Evolutionary conservation across 2,329 filamentous ascomycete genomes (phyloP), one percentile per base, ranked within the genome.

Genomic region (Cyclaneusma minus): DNA sequence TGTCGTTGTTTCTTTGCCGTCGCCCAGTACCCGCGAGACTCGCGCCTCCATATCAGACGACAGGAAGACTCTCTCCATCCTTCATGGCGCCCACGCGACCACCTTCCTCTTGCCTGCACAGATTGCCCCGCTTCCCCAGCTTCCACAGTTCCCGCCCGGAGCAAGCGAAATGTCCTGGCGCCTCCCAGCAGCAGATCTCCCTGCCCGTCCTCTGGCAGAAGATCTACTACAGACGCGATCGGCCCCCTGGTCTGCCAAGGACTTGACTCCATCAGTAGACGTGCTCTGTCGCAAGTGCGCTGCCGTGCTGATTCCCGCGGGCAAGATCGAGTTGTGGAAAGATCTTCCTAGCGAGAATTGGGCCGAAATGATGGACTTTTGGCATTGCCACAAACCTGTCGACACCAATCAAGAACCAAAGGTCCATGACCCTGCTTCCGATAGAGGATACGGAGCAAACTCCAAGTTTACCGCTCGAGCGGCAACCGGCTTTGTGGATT

Each of bases 291-390:
- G 18, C 30, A 44, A 10, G 43, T 77, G 39, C 29, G 37, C 15
- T 62, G 61, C 40, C 50, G 58, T 31, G 28, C 37, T 35, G 62
- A 59, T 47, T 26, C 35, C 22, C 31, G 44, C 10, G 3, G 52
- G 47, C 6, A 38, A 27, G 3, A 55, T 69, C 6, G 54, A 50
- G 20, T 50, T 54, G 19, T 98, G 89, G 87, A 93, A 87, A 52
- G 84, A 98, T 44, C 57, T 98, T 11, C 89, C 89, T 0, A 93
- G 84, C 44, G 84, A 92, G 41, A 87, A 93, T 44, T 98, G 89
- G 89, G 91, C 89, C 1, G 89, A 98, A 55, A 92, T 98, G 85
- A 98, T 98, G 89, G 91, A 98, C 50, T 92, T 98, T 40, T 98
- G 89, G 89, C 91, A 98, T 51, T 98, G 89, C 44, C 89, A 98